Conservation (phyloP, 2,329 filamentous ascomycete species). For the Colletotrichum eleusines region DNA sequence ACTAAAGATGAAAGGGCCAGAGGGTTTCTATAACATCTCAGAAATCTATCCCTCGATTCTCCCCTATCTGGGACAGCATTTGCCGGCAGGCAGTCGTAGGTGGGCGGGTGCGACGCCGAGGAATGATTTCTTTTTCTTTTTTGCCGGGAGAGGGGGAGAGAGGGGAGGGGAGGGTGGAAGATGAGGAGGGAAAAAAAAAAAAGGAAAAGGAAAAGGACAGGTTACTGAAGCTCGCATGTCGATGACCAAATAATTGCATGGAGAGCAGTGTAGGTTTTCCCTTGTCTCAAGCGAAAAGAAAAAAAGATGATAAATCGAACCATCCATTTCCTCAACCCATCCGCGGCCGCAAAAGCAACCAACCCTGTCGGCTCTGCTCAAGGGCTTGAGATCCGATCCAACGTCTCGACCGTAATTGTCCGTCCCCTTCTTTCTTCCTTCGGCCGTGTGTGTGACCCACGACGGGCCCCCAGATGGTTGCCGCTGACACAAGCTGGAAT, state of each 20-base stretch:
- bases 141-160: background rate
- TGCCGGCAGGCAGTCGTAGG: background rate
- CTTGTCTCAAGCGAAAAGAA: slow-evolving; percentile 26
- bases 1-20: slow-evolving; percentile 20
- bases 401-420: background rate
- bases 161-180: background rate
- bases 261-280: slow-evolving; percentile 1
- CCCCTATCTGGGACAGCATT: slow-evolving; percentile 13
- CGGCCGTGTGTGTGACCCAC: slow-evolving; percentile 7
- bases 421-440: background rate
- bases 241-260: slow-evolving; percentile 19
- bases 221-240: slow-evolving; percentile 4
- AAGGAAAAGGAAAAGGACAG: background rate
- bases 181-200: background rate
- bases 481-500: slow-evolving; percentile 29
- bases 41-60: slow-evolving; percentile 9
- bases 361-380: slow-evolving; percentile 4
- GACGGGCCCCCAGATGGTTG: background rate
- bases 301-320: background rate
- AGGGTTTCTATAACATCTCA: slow-evolving; percentile 21
- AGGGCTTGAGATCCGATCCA: background rate
- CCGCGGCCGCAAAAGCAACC: slow-evolving; percentile 30
- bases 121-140: slow-evolving; percentile 38
- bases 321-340: background rate
- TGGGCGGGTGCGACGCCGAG: background rate